Base-by-base conservation (phyloP, 2,329 filamentous ascomycete genomes). In the Ophiocordyceps camponoti-floridani region DNA sequence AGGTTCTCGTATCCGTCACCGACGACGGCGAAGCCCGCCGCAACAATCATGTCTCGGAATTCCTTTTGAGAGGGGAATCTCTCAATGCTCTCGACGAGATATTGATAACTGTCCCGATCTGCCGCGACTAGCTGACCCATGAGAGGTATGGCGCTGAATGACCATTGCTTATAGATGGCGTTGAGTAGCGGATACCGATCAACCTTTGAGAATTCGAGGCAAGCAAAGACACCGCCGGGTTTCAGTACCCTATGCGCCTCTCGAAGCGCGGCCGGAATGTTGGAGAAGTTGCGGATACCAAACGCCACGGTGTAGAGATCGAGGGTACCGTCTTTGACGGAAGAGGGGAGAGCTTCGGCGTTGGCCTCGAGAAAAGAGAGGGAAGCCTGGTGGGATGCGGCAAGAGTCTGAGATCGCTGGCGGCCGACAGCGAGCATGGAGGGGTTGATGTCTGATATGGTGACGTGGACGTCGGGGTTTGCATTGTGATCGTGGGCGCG, bases 271-370 rank as follows among this genome's bases (percentile, higher is more conserved):
- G 75, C 74, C 42, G 84, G 79, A 58, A 95, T 94, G 65, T 94
- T 79, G 45, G 85, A 91, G 65, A 98, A 98, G 65, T 98, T 98
- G 44, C 91, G 76, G 59, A 98, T 96, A 30, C 91, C 91, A 57
- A 98, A 98, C 0, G 89, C 87, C 3, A 98, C 91, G 0, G 91
- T 98, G 67, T 98, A 98, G 5, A 98, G 72, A 60, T 98, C 91
- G 45, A 96, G 71, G n/a, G 74, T 82, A 56, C 73, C 70, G 54
- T 76, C 69, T 2, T 79, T 70, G 45, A 95, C 74, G 16, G 64
- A 62, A 2, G 66, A 53, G 51, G 72, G 64, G 28, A 96, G 73
- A 43, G 76, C 66, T 57, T 95, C 85, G 9, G 91, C 91, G 58
- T 98, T 94, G 49, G 86, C 89, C 55, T 94, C 82, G 52, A 95